Evolutionary conservation across 2,329 filamentous ascomycete species (phyloP).

Genomic region (Trichophyton schoenleinii): DNA sequence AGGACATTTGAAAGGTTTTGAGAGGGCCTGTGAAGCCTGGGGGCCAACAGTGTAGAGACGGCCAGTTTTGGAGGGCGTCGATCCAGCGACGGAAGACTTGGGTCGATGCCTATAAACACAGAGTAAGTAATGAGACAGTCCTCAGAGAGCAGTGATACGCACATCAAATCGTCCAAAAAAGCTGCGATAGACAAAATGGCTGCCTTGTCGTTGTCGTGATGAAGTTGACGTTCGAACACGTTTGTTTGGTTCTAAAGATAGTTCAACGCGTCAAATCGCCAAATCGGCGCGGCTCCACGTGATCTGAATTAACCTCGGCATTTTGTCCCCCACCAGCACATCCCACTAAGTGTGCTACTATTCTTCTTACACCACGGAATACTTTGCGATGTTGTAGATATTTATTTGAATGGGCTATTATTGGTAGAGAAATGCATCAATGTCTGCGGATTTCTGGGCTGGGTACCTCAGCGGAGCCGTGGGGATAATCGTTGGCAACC

Average conservation of each 20-base stretch:
- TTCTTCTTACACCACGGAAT: neutral
- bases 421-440: conserved; percentile 25
- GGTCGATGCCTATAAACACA: conserved; percentile 27
- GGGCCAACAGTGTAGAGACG: conserved; percentile 23
- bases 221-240: neutral
- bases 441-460: conserved; percentile 89
- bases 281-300: conserved; percentile 19
- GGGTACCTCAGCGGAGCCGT: conserved; percentile 78
- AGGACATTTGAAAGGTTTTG: conserved; percentile 86
- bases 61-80: conserved; percentile 20
- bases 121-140: neutral
- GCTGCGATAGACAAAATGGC: neutral
- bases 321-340: neutral
- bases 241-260: conserved; percentile 2
- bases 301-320: conserved; percentile 8
- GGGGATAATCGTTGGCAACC: conserved; percentile 81
- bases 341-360: neutral
- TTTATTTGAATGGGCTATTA: neutral
- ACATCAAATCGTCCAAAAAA: conserved; percentile 1
- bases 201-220: neutral
- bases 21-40: conserved; percentile 31
- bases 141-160: neutral
- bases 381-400: neutral
- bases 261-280: conserved; percentile 8
- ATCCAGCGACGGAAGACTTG: conserved; percentile 7